Evolutionary conservation across 139 green algal species (phyloP), one percentile per base, ranked within the genome.

Genomic region (Zygnema circumcarinatum): DNA sequence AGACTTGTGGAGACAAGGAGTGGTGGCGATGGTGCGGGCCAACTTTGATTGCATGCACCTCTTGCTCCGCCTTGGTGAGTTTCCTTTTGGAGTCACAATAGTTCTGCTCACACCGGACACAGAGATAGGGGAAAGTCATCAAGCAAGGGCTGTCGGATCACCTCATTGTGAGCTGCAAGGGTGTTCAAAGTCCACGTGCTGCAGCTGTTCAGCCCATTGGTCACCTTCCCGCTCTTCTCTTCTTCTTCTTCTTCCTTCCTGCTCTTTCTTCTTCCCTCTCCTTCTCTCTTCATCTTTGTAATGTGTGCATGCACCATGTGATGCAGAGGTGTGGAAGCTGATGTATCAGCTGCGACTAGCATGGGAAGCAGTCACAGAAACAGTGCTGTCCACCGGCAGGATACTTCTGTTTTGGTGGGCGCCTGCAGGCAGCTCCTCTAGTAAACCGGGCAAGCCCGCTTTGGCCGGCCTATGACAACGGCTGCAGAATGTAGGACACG

Each of bases 41-140:
- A 56, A 84, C 33, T 32, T 84, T 2, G 76, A 75, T 62, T 76
- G 38, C 25, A 36, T 62, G 1, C 76, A 84, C n/a, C n/a, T 84
- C 25, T 78, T 84, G 29, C 39, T 84, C 25, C 29, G 76, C 31
- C 39, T 84, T 2, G 38, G 76, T 84, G 31, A 62, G 76, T 35
- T 62, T 33, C 52, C 0, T 0, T 0, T 0, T 7, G 21, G n/a
- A n/a, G 0, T 54, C 16, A 62, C 68, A 53, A 25, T 16, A 54
- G 16, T 29, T 29, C 56, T 25, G 35, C 68, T 1, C 1, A 76
- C 1, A 0, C 25, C 68, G n/a, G n/a, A n/a, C n/a, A n/a, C n/a
- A n/a, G n/a, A n/a, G n/a, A n/a, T n/a, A n/a, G n/a, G n/a, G n/a
- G n/a, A n/a, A n/a, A n/a, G n/a, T n/a, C n/a, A n/a, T n/a, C n/a